Conservation (phyloP, 2,329 filamentous ascomycete genomes). For the Sporothrix inflata region DNA sequence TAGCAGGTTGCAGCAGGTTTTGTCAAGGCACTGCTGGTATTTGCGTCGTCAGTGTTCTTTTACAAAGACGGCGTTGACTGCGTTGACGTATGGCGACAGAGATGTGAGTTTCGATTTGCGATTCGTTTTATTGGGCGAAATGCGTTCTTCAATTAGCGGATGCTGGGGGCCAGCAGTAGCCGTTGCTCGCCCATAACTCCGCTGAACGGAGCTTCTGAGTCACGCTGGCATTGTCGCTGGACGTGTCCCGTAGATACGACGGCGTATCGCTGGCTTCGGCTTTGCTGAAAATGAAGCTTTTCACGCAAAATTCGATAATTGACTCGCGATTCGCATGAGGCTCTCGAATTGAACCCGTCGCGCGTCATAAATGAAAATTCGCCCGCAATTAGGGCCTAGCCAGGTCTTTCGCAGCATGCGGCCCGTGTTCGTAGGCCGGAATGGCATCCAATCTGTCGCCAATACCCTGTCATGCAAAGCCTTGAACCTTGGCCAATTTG, state of each 20-base stretch:
- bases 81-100: slow-evolving; percentile 14
- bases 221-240: neutral
- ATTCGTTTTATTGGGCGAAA: neutral
- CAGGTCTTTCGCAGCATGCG: neutral
- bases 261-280: neutral
- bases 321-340: neutral
- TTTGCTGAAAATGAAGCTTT: slow-evolving; percentile 2
- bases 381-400: neutral
- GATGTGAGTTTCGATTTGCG: slow-evolving; percentile 7
- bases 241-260: neutral
- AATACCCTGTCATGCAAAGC: neutral
- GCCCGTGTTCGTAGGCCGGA: neutral
- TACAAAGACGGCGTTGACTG: neutral
- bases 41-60: neutral
- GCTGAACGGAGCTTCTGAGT: slow-evolving; percentile 13
- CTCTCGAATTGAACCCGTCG: neutral
- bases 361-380: neutral
- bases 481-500: neutral
- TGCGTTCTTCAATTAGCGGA: neutral
- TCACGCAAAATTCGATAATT: neutral
- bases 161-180: neutral
- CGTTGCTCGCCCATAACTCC: neutral
- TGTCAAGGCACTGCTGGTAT: neutral
- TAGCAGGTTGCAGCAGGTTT: neutral
- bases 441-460: neutral